Conservation (phyloP, 2,329 filamentous ascomycete genomes). For the Fusarium denticulatum region DNA sequence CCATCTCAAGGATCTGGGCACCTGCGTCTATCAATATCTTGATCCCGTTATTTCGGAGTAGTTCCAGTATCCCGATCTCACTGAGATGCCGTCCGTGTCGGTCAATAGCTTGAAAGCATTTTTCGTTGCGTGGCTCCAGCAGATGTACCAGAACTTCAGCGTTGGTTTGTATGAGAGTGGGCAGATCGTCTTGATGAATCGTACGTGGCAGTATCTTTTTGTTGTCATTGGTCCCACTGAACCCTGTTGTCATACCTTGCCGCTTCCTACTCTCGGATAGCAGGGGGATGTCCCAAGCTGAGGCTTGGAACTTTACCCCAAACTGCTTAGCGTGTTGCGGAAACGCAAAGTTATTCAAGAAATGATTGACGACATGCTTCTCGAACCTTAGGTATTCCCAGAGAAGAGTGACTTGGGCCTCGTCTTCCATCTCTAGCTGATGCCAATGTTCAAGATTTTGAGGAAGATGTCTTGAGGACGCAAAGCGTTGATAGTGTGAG, state of each 20-base stretch:
- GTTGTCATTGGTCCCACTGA: slow-evolving; percentile 78
- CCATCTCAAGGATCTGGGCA: slow-evolving; percentile 70
- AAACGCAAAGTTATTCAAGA: slow-evolving; percentile 71
- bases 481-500: slow-evolving; percentile 64
- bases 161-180: slow-evolving; percentile 66
- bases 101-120: slow-evolving; percentile 51
- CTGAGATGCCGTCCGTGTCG: slow-evolving; percentile 49
- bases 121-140: slow-evolving; percentile 60
- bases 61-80: background rate
- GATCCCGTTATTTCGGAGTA: slow-evolving; percentile 47
- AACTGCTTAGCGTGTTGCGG: slow-evolving; percentile 73
- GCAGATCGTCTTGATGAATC: slow-evolving; percentile 69
- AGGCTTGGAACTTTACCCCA: slow-evolving; percentile 68
- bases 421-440: slow-evolving; percentile 68
- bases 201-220: slow-evolving; percentile 67
- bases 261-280: slow-evolving; percentile 15
- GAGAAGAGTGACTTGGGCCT: slow-evolving; percentile 58
- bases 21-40: slow-evolving; percentile 71
- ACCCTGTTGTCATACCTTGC: slow-evolving; percentile 66
- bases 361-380: slow-evolving; percentile 52
- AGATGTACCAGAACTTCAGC: slow-evolving; percentile 70
- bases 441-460: slow-evolving; percentile 61
- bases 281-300: slow-evolving; percentile 74
- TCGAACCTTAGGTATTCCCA: slow-evolving; percentile 61
- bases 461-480: slow-evolving; percentile 55